phyloP scores from a whole-genome alignment of 495 filamentous ascomycete species.

The Penicillium crystallinum region DNA sequence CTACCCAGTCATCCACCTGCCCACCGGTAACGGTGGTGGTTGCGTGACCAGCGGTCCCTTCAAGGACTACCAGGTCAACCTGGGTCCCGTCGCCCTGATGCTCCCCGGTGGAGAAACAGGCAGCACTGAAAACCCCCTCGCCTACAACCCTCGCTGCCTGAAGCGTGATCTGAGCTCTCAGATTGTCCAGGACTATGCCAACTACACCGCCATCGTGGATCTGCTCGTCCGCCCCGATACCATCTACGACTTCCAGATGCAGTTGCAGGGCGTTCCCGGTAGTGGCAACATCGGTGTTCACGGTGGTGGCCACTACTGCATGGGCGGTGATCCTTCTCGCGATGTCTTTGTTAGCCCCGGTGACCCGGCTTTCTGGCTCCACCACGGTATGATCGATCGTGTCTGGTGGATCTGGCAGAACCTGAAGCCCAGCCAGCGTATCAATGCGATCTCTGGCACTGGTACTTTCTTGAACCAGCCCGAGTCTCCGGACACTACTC shows the following conservation, averaged over 20 bases:
- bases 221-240: slow-evolving; percentile 42
- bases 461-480: slow-evolving; percentile 53
- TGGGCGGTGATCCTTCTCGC: slow-evolving; percentile 56
- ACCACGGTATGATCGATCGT: slow-evolving; percentile 67
- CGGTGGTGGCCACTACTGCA: slow-evolving; percentile 58
- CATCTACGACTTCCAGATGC: slow-evolving; percentile 49
- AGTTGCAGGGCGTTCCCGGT: slow-evolving; percentile 47
- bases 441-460: slow-evolving; percentile 46
- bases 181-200: slow-evolving; percentile 42
- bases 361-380: slow-evolving; percentile 64
- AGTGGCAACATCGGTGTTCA: slow-evolving; percentile 52
- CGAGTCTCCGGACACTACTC: slow-evolving; percentile 41
- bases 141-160: slow-evolving; percentile 61
- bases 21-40: slow-evolving; percentile 56
- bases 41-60: slow-evolving; percentile 61
- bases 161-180: slow-evolving; percentile 56
- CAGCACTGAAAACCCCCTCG: slow-evolving; percentile 18
- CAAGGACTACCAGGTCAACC: slow-evolving; percentile 40
- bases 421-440: slow-evolving; percentile 43
- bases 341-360: slow-evolving; percentile 57
- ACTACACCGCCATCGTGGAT: slow-evolving; percentile 42
- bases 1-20: slow-evolving; percentile 27
- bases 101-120: slow-evolving; percentile 19
- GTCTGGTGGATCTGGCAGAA: slow-evolving; percentile 70
- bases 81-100: slow-evolving; percentile 46